Percentiles rank a stretch among this genome's conserved stretches.
These are phyloP conservation scores for Colletotrichum melonis DNA, from an alignment of 2,329 filamentous ascomycete species.

Conservation along the genomic window DNA sequence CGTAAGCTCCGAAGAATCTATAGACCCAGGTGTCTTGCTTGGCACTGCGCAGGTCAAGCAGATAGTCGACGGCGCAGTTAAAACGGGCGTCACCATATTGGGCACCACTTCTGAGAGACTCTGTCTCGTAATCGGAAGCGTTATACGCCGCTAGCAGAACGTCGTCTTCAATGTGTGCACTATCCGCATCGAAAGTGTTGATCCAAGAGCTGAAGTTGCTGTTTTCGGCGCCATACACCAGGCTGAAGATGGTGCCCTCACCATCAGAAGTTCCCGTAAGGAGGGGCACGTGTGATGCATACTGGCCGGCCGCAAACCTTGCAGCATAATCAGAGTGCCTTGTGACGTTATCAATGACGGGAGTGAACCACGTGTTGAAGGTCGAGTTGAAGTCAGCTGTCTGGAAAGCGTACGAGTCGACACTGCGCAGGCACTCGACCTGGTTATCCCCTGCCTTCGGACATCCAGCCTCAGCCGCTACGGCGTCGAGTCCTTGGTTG, in stretches of 20 bases:
- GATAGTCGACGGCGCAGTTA: slow-evolving; percentile 53
- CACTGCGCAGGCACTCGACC: slow-evolving; percentile 50
- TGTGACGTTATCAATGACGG: slow-evolving; percentile 48
- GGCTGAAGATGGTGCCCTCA: slow-evolving; percentile 50
- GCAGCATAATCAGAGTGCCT: slow-evolving; percentile 46
- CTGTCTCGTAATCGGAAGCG: slow-evolving; percentile 47
- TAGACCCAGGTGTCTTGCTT: slow-evolving; percentile 55
- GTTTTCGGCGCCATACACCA: slow-evolving; percentile 48
- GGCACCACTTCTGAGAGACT: slow-evolving; percentile 52
- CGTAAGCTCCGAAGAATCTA: slow-evolving; percentile 55
- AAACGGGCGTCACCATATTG: slow-evolving; percentile 60
- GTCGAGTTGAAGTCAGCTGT: slow-evolving; percentile 48
- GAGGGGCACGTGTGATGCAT: slow-evolving; percentile 48
- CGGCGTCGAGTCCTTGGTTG: slow-evolving; percentile 49
- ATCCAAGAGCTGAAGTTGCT: slow-evolving; percentile 45
- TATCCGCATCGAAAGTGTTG: slow-evolving; percentile 51
- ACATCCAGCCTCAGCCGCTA: slow-evolving; percentile 51
- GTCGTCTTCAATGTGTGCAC: slow-evolving; percentile 49
- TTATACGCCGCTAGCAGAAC: slow-evolving; percentile 48
- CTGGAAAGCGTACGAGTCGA: slow-evolving; percentile 44
- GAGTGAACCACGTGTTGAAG: slow-evolving; percentile 55
- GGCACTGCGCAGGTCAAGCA: slow-evolving; percentile 51
- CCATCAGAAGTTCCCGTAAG: slow-evolving; percentile 49
- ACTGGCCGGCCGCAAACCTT: slow-evolving; percentile 41
- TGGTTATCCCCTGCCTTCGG: slow-evolving; percentile 43